Base-by-base conservation (phyloP, 1,139 yeast genomes). In the Hansenula sp. region DNA sequence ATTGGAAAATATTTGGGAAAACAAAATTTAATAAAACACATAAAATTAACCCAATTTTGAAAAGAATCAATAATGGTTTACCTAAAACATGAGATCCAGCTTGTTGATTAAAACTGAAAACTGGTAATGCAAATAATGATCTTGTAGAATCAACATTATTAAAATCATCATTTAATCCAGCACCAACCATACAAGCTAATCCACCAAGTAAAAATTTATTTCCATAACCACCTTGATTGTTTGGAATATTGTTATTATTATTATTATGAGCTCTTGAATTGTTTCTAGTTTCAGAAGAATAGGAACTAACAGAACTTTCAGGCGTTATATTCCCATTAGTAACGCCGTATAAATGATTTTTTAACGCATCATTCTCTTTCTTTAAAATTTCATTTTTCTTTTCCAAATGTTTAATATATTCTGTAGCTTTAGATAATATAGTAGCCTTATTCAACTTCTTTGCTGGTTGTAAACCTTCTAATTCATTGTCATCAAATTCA, bases 391-490 rank as follows among this genome's bases (percentile, higher is more conserved):
- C 74, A 58, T 87, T 87, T 53, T 84, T 83, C 40, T 65, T 62
- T 57, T 89, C 95, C 57, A 90, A 70, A 62, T 89, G 96, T 51
- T 76, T 73, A 53, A 90, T 89, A 57, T 89, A 90, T 61, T 89
- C 97, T 2, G 94, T 85, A 6, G 97, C 96, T 59, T 89, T 87
- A 38, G 88, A 76, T 48, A 90, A 71, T 24, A 90, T 89, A 38
- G 88, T 82, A 8, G 96, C 97, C 61, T 90, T 90, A 64, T 88
- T 89, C 51, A 89, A 71, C 57, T 87, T 88, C 40, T 78, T 69
- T 3, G 96, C 95, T 0, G 96, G 96, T n/a, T 82, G 74, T 43
- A 89, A 71, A 2, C 96, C 96, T 53, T 88, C 96, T 47, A 89
- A 67, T 47, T 82, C 69, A 35, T 47, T 59, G 24, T 50, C 51